Conservation (phyloP, 306 rosid species). For the Amphicarpaea edgeworthii region DNA sequence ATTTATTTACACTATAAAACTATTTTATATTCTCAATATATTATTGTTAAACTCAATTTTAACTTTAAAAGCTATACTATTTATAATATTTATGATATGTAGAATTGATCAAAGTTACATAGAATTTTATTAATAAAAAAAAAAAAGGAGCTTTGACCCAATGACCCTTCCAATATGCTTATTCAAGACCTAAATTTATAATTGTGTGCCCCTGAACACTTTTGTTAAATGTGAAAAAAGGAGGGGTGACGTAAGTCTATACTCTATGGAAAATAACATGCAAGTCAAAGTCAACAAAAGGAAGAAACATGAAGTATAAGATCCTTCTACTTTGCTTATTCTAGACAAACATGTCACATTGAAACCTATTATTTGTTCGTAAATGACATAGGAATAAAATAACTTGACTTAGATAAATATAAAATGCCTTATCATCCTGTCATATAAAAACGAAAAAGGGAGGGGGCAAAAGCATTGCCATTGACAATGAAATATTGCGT, state of each 20-base stretch:
- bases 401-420: not conserved
- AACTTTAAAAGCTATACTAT: too few relatives aligned
- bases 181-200: not conserved
- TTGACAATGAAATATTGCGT: conserved; percentile 21
- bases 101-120: too few relatives aligned
- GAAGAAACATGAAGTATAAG: conserved; percentile 20
- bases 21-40: too few relatives aligned
- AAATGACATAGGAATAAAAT: conserved; percentile 14
- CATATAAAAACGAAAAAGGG: not conserved
- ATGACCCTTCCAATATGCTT: not conserved
- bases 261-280: not conserved
- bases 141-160: not conserved
- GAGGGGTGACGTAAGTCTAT: conserved; percentile 10
- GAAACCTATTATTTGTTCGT: not conserved
- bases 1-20: too few relatives aligned
- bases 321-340: conserved; percentile 1
- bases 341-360: not conserved
- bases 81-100: too few relatives aligned
- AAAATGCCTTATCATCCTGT: not conserved
- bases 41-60: too few relatives aligned
- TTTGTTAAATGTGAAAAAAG: not conserved
- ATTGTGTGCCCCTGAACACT: not conserved
- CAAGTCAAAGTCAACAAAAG: conserved; percentile 9
- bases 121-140: too few relatives aligned
- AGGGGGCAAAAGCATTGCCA: not conserved